Evolutionary conservation across 2,329 filamentous ascomycete species (phyloP).

Genomic region (Ophiosphaerella narmari): DNA sequence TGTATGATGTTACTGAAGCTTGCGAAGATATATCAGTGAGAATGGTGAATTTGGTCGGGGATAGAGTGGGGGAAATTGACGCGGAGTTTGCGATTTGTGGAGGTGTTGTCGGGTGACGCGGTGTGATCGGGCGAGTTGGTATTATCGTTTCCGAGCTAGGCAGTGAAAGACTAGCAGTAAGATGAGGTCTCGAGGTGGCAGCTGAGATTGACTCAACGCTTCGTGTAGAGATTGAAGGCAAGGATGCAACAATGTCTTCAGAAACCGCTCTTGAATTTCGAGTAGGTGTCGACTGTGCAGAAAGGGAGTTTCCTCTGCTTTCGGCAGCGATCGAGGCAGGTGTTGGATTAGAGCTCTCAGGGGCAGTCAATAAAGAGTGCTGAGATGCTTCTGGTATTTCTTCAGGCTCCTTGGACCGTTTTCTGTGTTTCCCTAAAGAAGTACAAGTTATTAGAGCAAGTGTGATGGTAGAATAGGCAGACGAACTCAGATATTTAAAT

Average conservation of each 20-base stretch:
- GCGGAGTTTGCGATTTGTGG: neutral
- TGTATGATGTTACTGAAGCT: conserved; percentile 8
- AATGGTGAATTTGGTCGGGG: conserved; percentile 5
- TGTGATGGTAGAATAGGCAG: neutral
- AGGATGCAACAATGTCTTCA: neutral
- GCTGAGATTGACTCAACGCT: neutral
- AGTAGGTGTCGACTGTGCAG: neutral
- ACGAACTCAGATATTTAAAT: conserved; percentile 22
- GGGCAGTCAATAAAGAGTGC: conserved; percentile 8
- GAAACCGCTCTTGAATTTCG: neutral
- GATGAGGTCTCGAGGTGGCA: too few relatives aligned
- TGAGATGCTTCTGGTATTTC: conserved; percentile 7
- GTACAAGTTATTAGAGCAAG: conserved; percentile 5
- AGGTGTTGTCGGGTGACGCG: too few relatives aligned
- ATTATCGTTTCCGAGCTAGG: too few relatives aligned
- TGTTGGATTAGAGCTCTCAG: conserved; percentile 8
- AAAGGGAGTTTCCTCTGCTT: conserved; percentile 1
- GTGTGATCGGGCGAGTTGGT: too few relatives aligned
- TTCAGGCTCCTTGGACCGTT: conserved; percentile 12
- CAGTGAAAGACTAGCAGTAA: neutral
- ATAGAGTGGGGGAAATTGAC: neutral
- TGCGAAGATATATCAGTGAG: conserved; percentile 6
- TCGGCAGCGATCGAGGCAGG: neutral
- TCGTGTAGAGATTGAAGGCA: conserved; percentile 2
- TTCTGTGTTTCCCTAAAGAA: conserved; percentile 22